Percentiles rank a stretch among this genome's conserved stretches.
Conservation (phyloP, 1,284 basidiomycete genomes). For the Ustilago hordei region DNA sequence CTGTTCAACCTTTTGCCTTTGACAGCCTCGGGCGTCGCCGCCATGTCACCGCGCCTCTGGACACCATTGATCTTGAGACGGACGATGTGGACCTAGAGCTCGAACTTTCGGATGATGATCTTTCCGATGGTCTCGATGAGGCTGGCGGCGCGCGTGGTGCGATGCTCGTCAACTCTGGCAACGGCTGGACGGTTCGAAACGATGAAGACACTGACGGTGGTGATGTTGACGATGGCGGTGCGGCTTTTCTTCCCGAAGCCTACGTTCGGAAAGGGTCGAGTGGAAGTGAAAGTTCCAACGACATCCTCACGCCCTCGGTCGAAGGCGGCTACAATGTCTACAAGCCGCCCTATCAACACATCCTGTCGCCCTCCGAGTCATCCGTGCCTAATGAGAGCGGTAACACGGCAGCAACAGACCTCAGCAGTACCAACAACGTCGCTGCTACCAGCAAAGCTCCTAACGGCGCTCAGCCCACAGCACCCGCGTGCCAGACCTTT, state of each 20-base stretch:
- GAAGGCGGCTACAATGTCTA: conserved; percentile 64
- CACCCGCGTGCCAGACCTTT: conserved; percentile 30
- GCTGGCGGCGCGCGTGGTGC: conserved; percentile 5
- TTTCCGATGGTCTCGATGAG: conserved; percentile 41
- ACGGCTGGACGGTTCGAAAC: conserved; percentile 50
- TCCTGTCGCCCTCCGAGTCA: conserved; percentile 24
- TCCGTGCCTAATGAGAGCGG: conserved; percentile 11
- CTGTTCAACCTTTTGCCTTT: conserved; percentile 20
- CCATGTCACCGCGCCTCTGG: conserved; percentile 16
- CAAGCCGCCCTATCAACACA: conserved; percentile 60
- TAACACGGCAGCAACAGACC: background rate
- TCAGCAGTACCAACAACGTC: background rate
- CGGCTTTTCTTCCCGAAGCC: conserved; percentile 32
- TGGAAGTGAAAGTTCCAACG: conserved; percentile 39
- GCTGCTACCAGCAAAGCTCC: background rate
- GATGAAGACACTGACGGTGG: conserved; percentile 9
- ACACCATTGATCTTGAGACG: conserved; percentile 20
- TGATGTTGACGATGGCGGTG: conserved; percentile 9
- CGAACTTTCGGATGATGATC: conserved; percentile 59
- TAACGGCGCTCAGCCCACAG: background rate
- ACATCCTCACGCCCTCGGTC: conserved; percentile 59
- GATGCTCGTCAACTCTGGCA: conserved; percentile 53
- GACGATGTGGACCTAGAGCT: conserved; percentile 53
- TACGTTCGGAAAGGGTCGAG: conserved; percentile 36
- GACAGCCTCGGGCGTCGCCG: conserved; percentile 43